Conservation (phyloP, 108 stramenopile genomes). For the Cyclotella sp. region DNA sequence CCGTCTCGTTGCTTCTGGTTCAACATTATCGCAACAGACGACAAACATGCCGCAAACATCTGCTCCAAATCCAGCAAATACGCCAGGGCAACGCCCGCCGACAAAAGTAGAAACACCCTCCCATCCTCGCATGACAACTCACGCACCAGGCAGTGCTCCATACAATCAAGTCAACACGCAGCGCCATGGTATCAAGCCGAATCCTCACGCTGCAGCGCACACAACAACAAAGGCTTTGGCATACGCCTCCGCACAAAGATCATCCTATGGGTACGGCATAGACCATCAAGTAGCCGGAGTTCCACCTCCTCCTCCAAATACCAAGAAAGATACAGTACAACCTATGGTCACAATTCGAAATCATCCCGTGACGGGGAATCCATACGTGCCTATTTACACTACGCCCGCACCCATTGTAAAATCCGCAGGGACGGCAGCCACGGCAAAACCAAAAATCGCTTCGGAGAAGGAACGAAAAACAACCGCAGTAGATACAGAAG, state of each 20-base stretch:
- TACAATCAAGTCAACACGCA: not conserved
- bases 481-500: constrained; percentile 26
- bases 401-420: not conserved
- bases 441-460: constrained; percentile 10
- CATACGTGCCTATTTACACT: constrained; percentile 2
- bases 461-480: not conserved
- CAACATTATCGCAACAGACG: not conserved
- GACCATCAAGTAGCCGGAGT: constrained; percentile 74
- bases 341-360: constrained; percentile 5
- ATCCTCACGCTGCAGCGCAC: constrained; percentile 52
- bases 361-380: constrained; percentile 5
- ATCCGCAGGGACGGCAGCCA: constrained; percentile 11
- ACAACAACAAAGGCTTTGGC: constrained; percentile 56
- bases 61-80: not conserved
- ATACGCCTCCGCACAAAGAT: constrained; percentile 59
- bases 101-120: not conserved
- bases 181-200: not conserved
- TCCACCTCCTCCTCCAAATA: constrained; percentile 59
- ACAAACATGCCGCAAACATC: not conserved
- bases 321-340: not conserved
- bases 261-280: constrained; percentile 78
- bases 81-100: not conserved
- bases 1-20: not conserved
- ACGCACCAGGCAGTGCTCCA: not conserved
- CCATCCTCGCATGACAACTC: not conserved